These are phyloP conservation scores for Solanum pinnatisectum DNA, from an alignment of 257 asterid species.

Conservation along the genomic window DNA sequence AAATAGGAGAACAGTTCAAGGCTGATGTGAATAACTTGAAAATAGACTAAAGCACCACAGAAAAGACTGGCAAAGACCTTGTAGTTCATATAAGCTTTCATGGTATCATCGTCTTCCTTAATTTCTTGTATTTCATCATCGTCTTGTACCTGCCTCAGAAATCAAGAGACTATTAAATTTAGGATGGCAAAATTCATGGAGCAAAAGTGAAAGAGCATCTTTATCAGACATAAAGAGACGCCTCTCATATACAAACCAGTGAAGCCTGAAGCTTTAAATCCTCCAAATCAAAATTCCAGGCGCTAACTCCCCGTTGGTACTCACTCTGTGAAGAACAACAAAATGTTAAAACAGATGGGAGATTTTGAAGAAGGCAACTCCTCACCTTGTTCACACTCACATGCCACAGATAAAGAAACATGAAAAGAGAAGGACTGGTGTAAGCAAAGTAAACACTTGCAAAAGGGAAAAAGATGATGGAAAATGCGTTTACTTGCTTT, in stretches of 20 bases:
- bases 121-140: slow-evolving; percentile 70
- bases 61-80: slow-evolving; percentile 29
- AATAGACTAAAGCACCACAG: background rate
- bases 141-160: slow-evolving; percentile 62
- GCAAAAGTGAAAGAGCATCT: background rate
- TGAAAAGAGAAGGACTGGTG: background rate
- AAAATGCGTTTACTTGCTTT: background rate
- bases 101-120: slow-evolving; percentile 52
- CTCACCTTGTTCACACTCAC: background rate
- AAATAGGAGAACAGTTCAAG: background rate
- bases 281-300: slow-evolving; percentile 96
- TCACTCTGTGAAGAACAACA: slow-evolving; percentile 57
- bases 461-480: background rate
- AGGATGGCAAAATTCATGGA: background rate
- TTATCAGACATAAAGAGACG: background rate
- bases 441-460: background rate
- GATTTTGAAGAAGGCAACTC: background rate
- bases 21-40: background rate
- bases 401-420: background rate
- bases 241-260: slow-evolving; percentile 42
- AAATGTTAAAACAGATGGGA: background rate
- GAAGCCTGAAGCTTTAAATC: slow-evolving; percentile 94
- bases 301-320: slow-evolving; percentile 98
- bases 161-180: background rate
- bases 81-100: slow-evolving; percentile 20